Evolutionary conservation across 257 asterid species (phyloP).

Genomic region (Solanum bulbocastanum): DNA sequence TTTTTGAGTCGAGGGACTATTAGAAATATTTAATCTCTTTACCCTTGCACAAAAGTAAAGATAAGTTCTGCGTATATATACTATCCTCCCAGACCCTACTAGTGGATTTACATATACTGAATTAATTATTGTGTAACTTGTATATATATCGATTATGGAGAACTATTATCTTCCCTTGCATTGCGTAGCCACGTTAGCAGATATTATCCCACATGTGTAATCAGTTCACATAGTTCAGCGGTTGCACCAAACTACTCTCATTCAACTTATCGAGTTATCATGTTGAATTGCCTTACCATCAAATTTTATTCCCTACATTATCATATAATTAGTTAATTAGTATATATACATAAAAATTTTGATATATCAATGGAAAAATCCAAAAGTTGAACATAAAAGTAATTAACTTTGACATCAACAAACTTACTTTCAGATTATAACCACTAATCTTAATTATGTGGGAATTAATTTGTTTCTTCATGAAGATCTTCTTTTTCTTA

Average conservation of each 20-base stretch:
- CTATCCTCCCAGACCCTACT: not conserved
- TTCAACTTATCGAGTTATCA: not conserved
- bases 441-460: not conserved
- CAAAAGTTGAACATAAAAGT: conserved; percentile 11
- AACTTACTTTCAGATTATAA: conserved; percentile 16
- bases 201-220: not conserved
- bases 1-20: not conserved
- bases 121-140: not conserved
- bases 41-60: not conserved
- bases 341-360: not conserved
- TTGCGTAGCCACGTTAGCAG: not conserved
- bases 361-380: conserved; percentile 12
- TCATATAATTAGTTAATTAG: not conserved
- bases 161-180: not conserved
- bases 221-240: no score
- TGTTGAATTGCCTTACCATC: not conserved
- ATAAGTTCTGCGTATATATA: no score
- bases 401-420: conserved; percentile 16
- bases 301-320: not conserved
- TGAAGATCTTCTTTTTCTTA: conserved; percentile 7
- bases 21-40: not conserved
- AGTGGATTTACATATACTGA: no score
- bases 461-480: conserved; percentile 8
- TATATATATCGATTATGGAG: not conserved
- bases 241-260: not conserved